Evolutionary conservation across 345 rosid species (phyloP), one percentile per base, ranked within the genome.

Genomic region (Psidium guajava): DNA sequence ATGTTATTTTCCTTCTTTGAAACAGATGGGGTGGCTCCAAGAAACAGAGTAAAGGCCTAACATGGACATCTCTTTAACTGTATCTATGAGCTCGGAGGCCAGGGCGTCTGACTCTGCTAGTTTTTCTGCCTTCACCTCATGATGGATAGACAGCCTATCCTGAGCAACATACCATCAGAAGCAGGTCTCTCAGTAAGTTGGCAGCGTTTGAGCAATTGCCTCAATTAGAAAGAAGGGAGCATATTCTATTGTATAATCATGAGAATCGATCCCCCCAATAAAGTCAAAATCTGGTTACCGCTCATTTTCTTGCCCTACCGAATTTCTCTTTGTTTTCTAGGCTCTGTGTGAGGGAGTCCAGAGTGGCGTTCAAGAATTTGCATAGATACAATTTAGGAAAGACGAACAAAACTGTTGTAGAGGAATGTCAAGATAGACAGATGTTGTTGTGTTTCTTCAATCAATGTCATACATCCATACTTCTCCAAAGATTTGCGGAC

Each of bases 1-100:
- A 8, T 32, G 50, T 77, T 83, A n/a, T 49, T 25, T 74, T 75
- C 42, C 36, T 74, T 24, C 13, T 32, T 32, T 53, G 69, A 47
- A 56, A 75, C 90, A 92, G 99, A 83, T 95, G 84, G 96, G 92
- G 51, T 96, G 99, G 98, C 91, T 90, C 24, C 94, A 91, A 55
- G 87, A 85, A 90, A 82, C 88, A 87, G 97, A 96, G 53, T 93
- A 90, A 87, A 84, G 24, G 15, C 81, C 16, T 25, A 52, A 49
- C 32, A 58, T 6, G 80, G 80, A 36, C 80, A 18, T 69, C 80
- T 36, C 47, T 21, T 25, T 32, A 25, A 22, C 2, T 58, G 56
- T 28, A 50, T 40, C 44, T 18, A 56, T 27, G 55, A 49, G 57
- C 49, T 53, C 69, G 28, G 64, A 27, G 25, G 20, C 24, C 10